phyloP scores from a whole-genome alignment of 768 basidiomycete species.

The Lactifluus piperatus region DNA sequence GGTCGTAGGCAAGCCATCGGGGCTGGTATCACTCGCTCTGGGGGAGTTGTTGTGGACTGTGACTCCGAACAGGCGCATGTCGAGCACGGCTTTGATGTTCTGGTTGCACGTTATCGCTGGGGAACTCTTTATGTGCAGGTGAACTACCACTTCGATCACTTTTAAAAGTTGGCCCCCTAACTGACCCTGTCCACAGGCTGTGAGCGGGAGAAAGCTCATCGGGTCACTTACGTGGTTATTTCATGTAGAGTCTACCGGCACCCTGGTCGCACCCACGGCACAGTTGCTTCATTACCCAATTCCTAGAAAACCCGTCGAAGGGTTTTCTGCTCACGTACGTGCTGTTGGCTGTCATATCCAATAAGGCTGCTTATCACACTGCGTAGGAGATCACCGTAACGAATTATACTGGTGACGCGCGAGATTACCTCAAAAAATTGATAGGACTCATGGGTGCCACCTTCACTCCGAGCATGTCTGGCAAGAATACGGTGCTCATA shows the following conservation, averaged over 20 bases:
- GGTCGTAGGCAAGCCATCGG: slow-evolving; percentile 47
- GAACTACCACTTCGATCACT: not conserved
- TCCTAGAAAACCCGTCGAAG: slow-evolving; percentile 50
- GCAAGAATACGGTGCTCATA: slow-evolving; percentile 69
- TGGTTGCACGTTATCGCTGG: slow-evolving; percentile 60
- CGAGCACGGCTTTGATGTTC: slow-evolving; percentile 53
- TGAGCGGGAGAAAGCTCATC: slow-evolving; percentile 47
- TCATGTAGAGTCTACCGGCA: slow-evolving; percentile 58
- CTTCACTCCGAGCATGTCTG: slow-evolving; percentile 78
- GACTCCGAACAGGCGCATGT: slow-evolving; percentile 32
- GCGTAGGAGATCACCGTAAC: slow-evolving; percentile 71
- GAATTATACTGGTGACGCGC: slow-evolving; percentile 78
- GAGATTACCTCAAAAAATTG: slow-evolving; percentile 83
- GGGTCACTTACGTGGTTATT: slow-evolving; percentile 82
- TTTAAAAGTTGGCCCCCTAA: not conserved
- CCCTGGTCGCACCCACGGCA: slow-evolving; percentile 53
- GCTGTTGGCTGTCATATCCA: not conserved
- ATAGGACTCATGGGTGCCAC: slow-evolving; percentile 67
- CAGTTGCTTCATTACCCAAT: slow-evolving; percentile 82
- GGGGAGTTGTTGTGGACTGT: slow-evolving; percentile 40
- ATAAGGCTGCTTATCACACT: not conserved
- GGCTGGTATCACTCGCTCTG: slow-evolving; percentile 49
- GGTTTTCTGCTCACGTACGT: slow-evolving; percentile 55
- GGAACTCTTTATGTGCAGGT: slow-evolving; percentile 69
- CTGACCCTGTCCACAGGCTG: slow-evolving; percentile 40